Percentiles rank a stretch among this genome's conserved stretches.
Evolutionary conservation across 2,329 filamentous ascomycete species (phyloP).

Genomic region (Diaporthe eres): DNA sequence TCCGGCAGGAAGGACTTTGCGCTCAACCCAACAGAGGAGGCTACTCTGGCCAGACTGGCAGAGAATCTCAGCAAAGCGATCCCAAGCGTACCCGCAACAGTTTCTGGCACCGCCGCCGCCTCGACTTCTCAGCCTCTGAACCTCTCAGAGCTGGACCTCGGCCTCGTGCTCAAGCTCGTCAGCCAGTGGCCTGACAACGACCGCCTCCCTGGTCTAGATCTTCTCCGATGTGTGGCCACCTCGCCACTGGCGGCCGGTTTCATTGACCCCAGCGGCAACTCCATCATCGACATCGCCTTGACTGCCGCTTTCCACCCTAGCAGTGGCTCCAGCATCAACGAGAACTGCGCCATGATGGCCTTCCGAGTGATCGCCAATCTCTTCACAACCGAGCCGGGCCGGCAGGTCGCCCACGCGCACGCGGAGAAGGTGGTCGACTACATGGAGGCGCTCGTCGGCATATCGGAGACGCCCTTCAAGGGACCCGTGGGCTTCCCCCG

Average conservation of each 20-base stretch:
- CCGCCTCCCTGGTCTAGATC: constrained; percentile 86
- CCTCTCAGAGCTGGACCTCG: constrained; percentile 66
- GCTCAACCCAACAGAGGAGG: constrained; percentile 80
- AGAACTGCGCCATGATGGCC: constrained; percentile 91
- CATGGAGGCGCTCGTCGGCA: constrained; percentile 73
- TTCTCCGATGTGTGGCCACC: constrained; percentile 85
- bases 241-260: constrained; percentile 76
- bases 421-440: constrained; percentile 72
- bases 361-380: constrained; percentile 86
- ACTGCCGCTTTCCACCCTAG: constrained; percentile 52
- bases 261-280: constrained; percentile 64
- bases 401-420: constrained; percentile 72
- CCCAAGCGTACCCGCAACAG: constrained; percentile 47
- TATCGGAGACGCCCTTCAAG: constrained; percentile 60
- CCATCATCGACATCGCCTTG: constrained; percentile 71
- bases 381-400: constrained; percentile 81
- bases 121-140: background rate
- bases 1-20: constrained; percentile 81
- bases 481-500: constrained; percentile 62
- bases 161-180: constrained; percentile 78
- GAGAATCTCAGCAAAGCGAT: constrained; percentile 73
- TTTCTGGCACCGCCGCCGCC: constrained; percentile 33
- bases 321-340: constrained; percentile 69
- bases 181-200: constrained; percentile 86
- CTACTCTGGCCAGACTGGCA: constrained; percentile 71